Evolutionary conservation across 2,329 filamentous ascomycete species (phyloP).

Genomic region (Cercospora brassicicola): DNA sequence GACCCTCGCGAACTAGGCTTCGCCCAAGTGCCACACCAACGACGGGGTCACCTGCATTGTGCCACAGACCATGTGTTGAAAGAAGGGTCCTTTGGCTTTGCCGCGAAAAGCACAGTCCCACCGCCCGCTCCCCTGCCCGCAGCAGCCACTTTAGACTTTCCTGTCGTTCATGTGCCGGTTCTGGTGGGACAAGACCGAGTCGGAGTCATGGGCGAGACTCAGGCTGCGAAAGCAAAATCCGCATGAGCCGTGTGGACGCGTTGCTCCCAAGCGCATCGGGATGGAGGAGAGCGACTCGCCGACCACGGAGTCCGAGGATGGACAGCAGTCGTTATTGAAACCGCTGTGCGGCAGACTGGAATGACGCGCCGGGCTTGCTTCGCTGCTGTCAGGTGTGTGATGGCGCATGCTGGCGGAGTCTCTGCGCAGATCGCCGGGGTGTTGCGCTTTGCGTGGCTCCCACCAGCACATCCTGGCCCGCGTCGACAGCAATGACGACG

Average conservation of each 20-base stretch:
- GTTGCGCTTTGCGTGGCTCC: background rate
- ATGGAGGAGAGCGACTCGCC: background rate
- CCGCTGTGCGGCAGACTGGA: background rate
- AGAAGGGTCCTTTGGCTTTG: background rate
- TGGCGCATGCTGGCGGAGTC: conserved; percentile 12
- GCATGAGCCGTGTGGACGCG: background rate
- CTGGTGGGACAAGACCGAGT: conserved; percentile 11
- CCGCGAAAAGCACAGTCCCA: background rate
- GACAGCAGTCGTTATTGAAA: background rate
- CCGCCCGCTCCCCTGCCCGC: background rate
- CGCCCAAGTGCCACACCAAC: conserved; percentile 6
- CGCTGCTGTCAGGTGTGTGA: background rate
- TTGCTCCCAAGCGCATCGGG: background rate
- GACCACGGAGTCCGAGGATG: background rate
- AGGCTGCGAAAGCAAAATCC: background rate
- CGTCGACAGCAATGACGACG: background rate
- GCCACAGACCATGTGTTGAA: conserved; percentile 1
- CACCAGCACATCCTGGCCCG: conserved; percentile 3
- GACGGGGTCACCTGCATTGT: conserved; percentile 4
- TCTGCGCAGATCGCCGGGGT: conserved; percentile 14
- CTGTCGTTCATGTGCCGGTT: background rate
- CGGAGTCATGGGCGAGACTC: conserved; percentile 4
- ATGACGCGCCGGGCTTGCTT: background rate
- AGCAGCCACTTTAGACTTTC: background rate
- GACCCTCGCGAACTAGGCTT: conserved; percentile 8